phyloP scores from a whole-genome alignment of 1,284 basidiomycete species.

The Irpex rosettiformis region DNA sequence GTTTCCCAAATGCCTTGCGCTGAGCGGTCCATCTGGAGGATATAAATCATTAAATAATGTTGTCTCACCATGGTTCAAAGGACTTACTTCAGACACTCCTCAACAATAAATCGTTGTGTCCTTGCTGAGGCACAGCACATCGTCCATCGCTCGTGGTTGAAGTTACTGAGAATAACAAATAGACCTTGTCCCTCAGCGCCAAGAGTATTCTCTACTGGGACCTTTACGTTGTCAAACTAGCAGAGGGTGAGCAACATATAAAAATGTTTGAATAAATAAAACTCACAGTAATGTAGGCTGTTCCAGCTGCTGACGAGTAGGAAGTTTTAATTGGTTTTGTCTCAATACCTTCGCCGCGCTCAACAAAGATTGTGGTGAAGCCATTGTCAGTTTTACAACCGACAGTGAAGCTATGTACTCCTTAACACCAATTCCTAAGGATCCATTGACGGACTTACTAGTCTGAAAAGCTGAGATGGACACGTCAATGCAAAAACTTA shows the following conservation, averaged over 20 bases:
- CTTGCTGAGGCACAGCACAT: constrained; percentile 65
- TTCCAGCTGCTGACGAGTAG: constrained; percentile 77
- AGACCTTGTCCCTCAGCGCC: constrained; percentile 82
- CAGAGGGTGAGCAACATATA: background rate
- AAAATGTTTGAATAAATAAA: background rate
- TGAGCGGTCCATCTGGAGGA: constrained; percentile 73
- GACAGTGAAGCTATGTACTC: constrained; percentile 49
- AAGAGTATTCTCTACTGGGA: constrained; percentile 84
- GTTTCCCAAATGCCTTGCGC: constrained; percentile 84
- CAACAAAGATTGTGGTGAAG: constrained; percentile 81
- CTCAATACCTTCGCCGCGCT: constrained; percentile 74
- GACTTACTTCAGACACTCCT: constrained; percentile 66
- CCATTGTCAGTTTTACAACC: constrained; percentile 68
- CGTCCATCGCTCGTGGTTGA: constrained; percentile 73
- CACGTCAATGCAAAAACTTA: background rate
- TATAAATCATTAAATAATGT: constrained; percentile 4
- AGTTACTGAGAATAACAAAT: constrained; percentile 75
- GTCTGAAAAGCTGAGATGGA: constrained; percentile 27
- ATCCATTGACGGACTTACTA: constrained; percentile 22
- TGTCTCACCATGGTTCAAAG: background rate
- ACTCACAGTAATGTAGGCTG: constrained; percentile 70
- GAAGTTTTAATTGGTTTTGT: constrained; percentile 86
- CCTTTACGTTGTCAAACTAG: constrained; percentile 79
- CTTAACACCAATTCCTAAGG: background rate
- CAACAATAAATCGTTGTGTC: constrained; percentile 54